Percentiles rank a stretch among this genome's conserved stretches.
Evolutionary conservation across 1,284 basidiomycete genomes (phyloP).

Genomic region (Microstroma glucosiphilum): DNA sequence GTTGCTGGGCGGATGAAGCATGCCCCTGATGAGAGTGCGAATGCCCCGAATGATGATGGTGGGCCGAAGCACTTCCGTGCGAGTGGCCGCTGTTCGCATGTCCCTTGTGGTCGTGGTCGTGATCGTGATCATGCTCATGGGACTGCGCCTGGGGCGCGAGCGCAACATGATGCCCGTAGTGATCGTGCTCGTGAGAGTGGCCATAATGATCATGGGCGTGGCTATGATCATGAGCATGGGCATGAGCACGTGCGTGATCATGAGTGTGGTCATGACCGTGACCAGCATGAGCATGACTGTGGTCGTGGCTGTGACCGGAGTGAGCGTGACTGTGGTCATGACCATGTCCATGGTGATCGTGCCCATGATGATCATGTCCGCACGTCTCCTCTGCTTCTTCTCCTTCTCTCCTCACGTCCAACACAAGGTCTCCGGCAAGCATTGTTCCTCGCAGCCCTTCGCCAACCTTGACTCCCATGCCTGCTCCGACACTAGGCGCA

Average conservation of each 20-base stretch:
- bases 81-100: constrained; percentile 10
- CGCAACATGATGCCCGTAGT: no score
- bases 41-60: no score
- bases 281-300: not conserved
- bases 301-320: not conserved
- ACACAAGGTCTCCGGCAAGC: constrained; percentile 42
- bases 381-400: constrained; percentile 5
- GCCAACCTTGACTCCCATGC: constrained; percentile 31
- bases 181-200: no score
- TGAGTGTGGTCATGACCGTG: not conserved
- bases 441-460: constrained; percentile 36
- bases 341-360: constrained; percentile 18
- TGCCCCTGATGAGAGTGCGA: no score
- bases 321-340: no score
- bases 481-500: constrained; percentile 37
- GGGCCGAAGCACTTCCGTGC: not conserved
- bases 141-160: no score
- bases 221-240: not conserved
- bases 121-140: constrained; percentile 13
- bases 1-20: no score
- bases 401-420: constrained; percentile 26
- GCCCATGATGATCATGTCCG: constrained; percentile 10
- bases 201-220: constrained; percentile 13
- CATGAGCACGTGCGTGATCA: not conserved
- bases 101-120: constrained; percentile 13